Percentiles rank a stretch among this genome's conserved stretches.
phyloP scores from a whole-genome alignment of 495 filamentous ascomycete genomes.

The Xylaria sp. region DNA sequence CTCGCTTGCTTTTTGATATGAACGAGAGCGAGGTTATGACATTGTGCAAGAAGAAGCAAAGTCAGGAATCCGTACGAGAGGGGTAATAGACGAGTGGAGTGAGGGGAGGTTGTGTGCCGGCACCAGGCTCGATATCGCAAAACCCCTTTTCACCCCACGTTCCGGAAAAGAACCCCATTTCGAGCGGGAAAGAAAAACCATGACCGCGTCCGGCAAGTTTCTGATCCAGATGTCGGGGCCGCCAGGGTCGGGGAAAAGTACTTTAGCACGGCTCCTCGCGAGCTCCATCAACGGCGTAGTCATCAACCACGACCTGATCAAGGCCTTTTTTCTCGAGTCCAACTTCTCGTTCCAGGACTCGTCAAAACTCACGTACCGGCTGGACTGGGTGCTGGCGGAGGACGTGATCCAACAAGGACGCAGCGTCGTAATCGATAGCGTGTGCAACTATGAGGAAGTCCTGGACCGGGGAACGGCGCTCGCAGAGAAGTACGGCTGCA shows the following conservation, averaged over 20 bases:
- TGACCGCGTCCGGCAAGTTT: conserved; percentile 1
- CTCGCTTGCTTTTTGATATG: background rate
- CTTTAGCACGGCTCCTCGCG: conserved; percentile 17
- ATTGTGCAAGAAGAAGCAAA: background rate
- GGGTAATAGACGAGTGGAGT: background rate
- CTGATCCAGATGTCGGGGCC: conserved; percentile 24
- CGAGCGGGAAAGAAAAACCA: background rate
- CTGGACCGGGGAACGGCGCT: conserved; percentile 29
- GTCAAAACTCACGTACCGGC: conserved; percentile 31
- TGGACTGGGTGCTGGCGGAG: conserved; percentile 36
- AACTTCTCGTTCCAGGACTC: conserved; percentile 16
- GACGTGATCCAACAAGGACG: conserved; percentile 34
- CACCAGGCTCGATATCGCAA: background rate
- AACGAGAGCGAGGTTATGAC: background rate
- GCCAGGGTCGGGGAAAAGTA: conserved; percentile 28
- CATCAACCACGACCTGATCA: conserved; percentile 32
- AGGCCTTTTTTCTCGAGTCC: conserved; percentile 28
- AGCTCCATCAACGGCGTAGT: conserved; percentile 23
- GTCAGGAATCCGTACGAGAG: background rate
- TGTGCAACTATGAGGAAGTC: conserved; percentile 37
- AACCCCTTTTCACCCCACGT: background rate
- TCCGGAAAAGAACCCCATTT: background rate
- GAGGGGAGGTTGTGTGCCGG: background rate
- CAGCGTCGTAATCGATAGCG: conserved; percentile 41
- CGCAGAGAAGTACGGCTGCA: conserved; percentile 23